Evolutionary conservation across 2,329 filamentous ascomycete species (phyloP).

Genomic region (Aureobasidium leucospermi): DNA sequence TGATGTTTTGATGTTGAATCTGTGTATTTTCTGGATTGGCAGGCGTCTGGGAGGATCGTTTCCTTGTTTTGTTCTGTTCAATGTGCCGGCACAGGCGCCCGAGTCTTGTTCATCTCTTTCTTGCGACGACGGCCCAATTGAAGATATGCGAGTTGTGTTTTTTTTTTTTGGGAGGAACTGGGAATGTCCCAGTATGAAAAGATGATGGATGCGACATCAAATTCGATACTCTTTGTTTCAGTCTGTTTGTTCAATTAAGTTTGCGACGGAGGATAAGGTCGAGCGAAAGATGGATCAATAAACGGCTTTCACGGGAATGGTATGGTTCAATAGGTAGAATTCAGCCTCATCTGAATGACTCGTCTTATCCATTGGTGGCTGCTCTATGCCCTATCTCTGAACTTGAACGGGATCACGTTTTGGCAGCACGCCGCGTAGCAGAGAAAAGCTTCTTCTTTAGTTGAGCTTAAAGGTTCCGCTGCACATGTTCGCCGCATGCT

Average conservation of each 20-base stretch:
- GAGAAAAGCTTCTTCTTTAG: neutral
- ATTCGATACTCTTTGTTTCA: slow-evolving; percentile 4
- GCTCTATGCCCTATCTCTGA: neutral
- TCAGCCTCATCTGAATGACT: neutral
- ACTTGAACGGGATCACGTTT: neutral
- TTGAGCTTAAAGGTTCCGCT: neutral
- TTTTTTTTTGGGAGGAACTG: neutral
- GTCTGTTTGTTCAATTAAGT: neutral
- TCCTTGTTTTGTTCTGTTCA: slow-evolving; percentile 1
- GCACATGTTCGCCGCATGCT: neutral
- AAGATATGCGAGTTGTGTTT: neutral
- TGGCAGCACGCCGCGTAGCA: neutral
- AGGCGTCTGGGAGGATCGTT: slow-evolving; percentile 5
- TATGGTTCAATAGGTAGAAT: neutral
- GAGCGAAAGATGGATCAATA: neutral
- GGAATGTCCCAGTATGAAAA: neutral
- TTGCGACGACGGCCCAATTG: slow-evolving; percentile 7
- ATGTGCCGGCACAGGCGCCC: slow-evolving; percentile 6
- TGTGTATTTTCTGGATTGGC: slow-evolving; percentile 6
- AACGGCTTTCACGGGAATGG: neutral
- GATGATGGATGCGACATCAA: slow-evolving; percentile 1
- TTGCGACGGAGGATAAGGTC: neutral
- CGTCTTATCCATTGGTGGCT: neutral
- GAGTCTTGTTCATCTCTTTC: slow-evolving; percentile 3
- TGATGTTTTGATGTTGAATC: slow-evolving; percentile 14